Evolutionary conservation across 179 eudicot genomes (phyloP).

Genomic region (Patellifolia procumbens): DNA sequence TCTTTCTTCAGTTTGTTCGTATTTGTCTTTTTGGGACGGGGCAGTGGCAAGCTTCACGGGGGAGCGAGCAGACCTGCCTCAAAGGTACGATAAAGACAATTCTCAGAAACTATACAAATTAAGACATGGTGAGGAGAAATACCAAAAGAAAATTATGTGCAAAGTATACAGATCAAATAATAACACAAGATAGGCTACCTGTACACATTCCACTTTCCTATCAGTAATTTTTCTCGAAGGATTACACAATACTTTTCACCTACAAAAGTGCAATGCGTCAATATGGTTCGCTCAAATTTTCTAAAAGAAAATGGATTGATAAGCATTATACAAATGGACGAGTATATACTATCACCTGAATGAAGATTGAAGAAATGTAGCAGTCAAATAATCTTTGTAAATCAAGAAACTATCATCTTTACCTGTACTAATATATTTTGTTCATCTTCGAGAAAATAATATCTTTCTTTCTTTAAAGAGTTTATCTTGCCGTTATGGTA

Average conservation of each 20-base stretch:
- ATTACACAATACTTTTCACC: constrained; percentile 78
- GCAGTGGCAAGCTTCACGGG: constrained; percentile 88
- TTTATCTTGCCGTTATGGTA: too few relatives aligned
- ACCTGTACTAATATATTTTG: too few relatives aligned
- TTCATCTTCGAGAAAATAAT: neutral
- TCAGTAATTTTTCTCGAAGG: constrained; percentile 92
- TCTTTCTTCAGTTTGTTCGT: constrained; percentile 11
- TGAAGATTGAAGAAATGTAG: neutral
- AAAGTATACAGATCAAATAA: neutral
- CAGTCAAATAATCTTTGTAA: neutral
- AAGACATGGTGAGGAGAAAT: constrained; percentile 42
- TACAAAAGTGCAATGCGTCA: constrained; percentile 39
- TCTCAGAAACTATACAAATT: neutral
- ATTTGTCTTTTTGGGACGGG: too few relatives aligned
- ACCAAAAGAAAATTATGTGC: neutral
- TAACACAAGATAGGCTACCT: constrained; percentile 53
- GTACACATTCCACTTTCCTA: constrained; percentile 97
- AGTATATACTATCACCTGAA: too few relatives aligned
- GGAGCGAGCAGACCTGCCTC: constrained; percentile 72
- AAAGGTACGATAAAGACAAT: constrained; percentile 17
- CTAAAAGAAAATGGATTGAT: neutral
- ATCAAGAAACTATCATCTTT: neutral
- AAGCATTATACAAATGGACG: neutral
- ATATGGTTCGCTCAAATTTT: neutral
- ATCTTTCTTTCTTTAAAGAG: too few relatives aligned